A percentile compares a stretch with the other conserved stretches of the same genome.
phyloP scores from a whole-genome alignment of 225 moss, liverwort and hornwort genomes.

The Lunularia cruciata region DNA sequence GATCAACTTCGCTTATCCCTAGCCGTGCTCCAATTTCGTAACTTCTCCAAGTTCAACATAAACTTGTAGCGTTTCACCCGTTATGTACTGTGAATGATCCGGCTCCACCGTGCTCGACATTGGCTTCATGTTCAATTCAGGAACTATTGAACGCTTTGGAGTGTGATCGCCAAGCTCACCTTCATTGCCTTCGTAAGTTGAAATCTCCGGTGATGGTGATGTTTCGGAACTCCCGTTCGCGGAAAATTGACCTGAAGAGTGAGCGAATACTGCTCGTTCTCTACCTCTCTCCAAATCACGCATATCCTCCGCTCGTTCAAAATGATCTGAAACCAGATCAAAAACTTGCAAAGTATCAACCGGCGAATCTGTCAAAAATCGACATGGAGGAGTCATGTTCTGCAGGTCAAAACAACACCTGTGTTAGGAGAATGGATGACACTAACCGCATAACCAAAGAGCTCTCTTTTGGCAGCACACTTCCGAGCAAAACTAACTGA shows the following conservation, averaged over 20 bases:
- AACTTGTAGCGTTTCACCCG: slow-evolving; percentile 7
- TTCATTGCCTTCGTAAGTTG: not conserved
- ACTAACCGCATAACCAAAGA: not conserved
- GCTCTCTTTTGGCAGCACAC: not conserved
- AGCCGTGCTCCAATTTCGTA: not conserved
- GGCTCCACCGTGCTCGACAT: not conserved
- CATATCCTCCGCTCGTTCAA: not conserved
- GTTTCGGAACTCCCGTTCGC: not conserved
- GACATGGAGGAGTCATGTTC: not conserved
- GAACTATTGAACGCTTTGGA: not conserved
- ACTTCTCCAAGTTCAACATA: slow-evolving; percentile 16
- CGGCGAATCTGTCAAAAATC: not conserved
- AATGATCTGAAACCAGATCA: not conserved
- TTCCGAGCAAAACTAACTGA: not conserved
- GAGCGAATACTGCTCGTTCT: not conserved
- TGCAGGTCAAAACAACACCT: not conserved
- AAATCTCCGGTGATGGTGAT: slow-evolving; percentile 12
- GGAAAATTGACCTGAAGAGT: slow-evolving; percentile 20
- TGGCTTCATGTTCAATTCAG: not conserved
- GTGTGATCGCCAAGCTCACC: not conserved
- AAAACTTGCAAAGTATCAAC: not conserved
- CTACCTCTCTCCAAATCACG: not conserved
- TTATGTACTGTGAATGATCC: not conserved
- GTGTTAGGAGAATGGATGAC: not conserved
- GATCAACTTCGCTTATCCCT: not conserved